These are phyloP conservation scores for Torulaspora indica DNA, from an alignment of 805 yeast species.

Conservation along the genomic window DNA sequence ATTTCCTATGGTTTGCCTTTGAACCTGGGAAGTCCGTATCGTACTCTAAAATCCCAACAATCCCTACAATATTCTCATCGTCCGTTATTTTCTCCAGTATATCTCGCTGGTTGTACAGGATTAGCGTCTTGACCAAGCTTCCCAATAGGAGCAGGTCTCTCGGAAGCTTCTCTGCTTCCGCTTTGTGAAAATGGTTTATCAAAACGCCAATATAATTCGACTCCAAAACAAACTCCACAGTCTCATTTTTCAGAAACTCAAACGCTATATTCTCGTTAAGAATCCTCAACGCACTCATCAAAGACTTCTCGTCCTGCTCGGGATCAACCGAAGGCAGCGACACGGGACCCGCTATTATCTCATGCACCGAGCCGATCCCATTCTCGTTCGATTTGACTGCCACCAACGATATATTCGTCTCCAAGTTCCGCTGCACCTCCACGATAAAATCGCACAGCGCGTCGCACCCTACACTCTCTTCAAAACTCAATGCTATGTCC, in stretches of 20 bases:
- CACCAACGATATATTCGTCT: slow-evolving; percentile 64
- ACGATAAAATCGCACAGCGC: slow-evolving; percentile 76
- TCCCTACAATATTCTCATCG: slow-evolving; percentile 50
- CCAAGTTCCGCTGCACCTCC: slow-evolving; percentile 55
- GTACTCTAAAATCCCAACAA: slow-evolving; percentile 80
- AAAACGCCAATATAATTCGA: slow-evolving; percentile 51
- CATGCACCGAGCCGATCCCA: slow-evolving; percentile 55
- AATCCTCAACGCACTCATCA: slow-evolving; percentile 50
- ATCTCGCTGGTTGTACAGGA: slow-evolving; percentile 65
- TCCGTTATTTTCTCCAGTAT: slow-evolving; percentile 55
- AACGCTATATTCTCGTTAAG: slow-evolving; percentile 60
- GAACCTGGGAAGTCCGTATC: slow-evolving; percentile 80
- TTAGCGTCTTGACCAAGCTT: slow-evolving; percentile 64
- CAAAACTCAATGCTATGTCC: slow-evolving; percentile 86
- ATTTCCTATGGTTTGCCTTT: slow-evolving; percentile 76
- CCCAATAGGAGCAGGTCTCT: slow-evolving; percentile 61
- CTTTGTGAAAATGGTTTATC: slow-evolving; percentile 47
- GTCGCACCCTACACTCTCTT: slow-evolving; percentile 86
- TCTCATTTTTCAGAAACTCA: slow-evolving; percentile 52
- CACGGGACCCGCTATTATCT: slow-evolving; percentile 76
- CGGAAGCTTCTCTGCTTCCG: slow-evolving; percentile 52
- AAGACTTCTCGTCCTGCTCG: slow-evolving; percentile 40
- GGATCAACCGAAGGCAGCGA: slow-evolving; percentile 58
- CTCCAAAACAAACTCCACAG: slow-evolving; percentile 53
- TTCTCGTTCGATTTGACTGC: slow-evolving; percentile 52